Percentiles rank a stretch among this genome's conserved stretches.
These are phyloP conservation scores for Asterella californica DNA, from an alignment of 225 moss, liverwort and hornwort genomes.

Conservation along the genomic window DNA sequence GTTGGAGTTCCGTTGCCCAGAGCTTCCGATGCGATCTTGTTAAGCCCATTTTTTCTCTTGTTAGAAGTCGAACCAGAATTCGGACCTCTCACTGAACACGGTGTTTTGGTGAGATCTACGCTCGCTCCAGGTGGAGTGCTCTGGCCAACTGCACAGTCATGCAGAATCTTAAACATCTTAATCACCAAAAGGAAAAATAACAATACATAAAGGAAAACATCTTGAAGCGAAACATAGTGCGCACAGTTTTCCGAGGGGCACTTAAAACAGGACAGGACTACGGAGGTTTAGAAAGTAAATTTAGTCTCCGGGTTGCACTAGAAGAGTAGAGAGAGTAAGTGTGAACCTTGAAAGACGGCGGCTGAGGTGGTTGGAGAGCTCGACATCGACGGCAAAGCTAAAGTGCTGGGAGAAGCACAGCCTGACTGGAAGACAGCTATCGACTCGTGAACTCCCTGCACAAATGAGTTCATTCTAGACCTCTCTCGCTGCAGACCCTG, in stretches of 20 bases:
- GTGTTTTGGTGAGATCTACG: slow-evolving; percentile 2
- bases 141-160: slow-evolving; percentile 23
- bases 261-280: too few species aligned
- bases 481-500: slow-evolving; percentile 15
- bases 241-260: too few species aligned
- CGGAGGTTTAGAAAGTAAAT: too few species aligned
- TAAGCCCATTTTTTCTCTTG: slow-evolving; percentile 22
- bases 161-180: too few species aligned
- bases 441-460: slow-evolving; percentile 33
- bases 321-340: neutral
- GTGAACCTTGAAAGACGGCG: slow-evolving; percentile 18
- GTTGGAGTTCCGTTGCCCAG: neutral
- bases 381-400: slow-evolving; percentile 7
- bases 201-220: too few species aligned
- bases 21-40: slow-evolving; percentile 8
- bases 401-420: slow-evolving; percentile 3
- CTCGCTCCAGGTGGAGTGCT: slow-evolving; percentile 16
- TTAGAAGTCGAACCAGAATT: slow-evolving; percentile 9
- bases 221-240: too few species aligned
- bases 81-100: neutral
- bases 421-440: slow-evolving; percentile 21
- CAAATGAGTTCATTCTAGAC: slow-evolving; percentile 21
- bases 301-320: too few species aligned
- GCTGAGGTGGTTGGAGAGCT: slow-evolving; percentile 13
- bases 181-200: too few species aligned